Evolutionary conservation across 768 basidiomycete genomes (phyloP).

Genomic region (Calocybe gangraenosa): DNA sequence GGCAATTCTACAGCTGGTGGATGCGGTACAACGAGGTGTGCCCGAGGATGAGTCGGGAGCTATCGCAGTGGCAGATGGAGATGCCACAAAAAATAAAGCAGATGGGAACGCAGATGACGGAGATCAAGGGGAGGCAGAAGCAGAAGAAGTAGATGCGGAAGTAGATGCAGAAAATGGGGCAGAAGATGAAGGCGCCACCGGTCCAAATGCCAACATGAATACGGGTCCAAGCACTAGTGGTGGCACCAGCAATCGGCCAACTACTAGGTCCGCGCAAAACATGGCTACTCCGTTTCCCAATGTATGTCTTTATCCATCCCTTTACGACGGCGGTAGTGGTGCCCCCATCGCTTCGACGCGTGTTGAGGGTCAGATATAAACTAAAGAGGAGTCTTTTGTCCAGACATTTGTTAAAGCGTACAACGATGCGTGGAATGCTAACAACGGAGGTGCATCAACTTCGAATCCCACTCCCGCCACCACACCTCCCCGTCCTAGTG

Average conservation of each 20-base stretch:
- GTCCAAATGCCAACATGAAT: background rate
- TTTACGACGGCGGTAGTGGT: background rate
- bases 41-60: slow-evolving; percentile 33
- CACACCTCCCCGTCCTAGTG: slow-evolving; percentile 9
- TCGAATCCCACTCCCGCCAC: slow-evolving; percentile 19
- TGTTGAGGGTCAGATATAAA: background rate
- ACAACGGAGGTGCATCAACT: slow-evolving; percentile 31
- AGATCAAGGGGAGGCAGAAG: slow-evolving; percentile 20
- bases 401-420: slow-evolving; percentile 50
- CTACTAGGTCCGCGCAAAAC: background rate
- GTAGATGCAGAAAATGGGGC: background rate
- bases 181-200: background rate
- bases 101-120: slow-evolving; percentile 22
- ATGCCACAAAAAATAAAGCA: background rate
- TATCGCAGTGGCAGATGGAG: slow-evolving; percentile 28
- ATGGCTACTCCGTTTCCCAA: slow-evolving; percentile 1
- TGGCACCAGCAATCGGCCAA: background rate
- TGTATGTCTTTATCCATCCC: slow-evolving; percentile 12
- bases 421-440: slow-evolving; percentile 60
- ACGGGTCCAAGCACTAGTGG: background rate
- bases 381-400: slow-evolving; percentile 14
- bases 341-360: background rate
- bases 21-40: slow-evolving; percentile 53
- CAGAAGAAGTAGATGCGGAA: no score
- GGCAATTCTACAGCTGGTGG: slow-evolving; percentile 54